Conservation (phyloP, 2,329 filamentous ascomycete genomes). For the Golovinomyces cichoracearum region DNA sequence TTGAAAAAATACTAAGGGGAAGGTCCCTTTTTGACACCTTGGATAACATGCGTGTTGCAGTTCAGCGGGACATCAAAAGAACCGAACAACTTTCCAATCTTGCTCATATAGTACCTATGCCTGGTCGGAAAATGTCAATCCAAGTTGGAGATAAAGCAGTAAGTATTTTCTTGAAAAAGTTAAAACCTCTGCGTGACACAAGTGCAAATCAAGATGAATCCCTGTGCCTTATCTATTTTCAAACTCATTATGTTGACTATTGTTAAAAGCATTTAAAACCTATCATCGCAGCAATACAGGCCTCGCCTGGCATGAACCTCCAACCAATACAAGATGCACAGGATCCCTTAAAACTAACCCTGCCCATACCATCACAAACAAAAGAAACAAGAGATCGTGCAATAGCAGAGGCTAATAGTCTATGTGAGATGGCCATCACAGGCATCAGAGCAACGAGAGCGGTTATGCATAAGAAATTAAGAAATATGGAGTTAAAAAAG, state of each 20-base stretch:
- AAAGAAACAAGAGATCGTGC: conserved; percentile 23
- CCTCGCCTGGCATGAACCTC: conserved; percentile 22
- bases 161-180: conserved; percentile 14
- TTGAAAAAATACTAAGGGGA: conserved; percentile 35
- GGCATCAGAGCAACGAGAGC: conserved; percentile 14
- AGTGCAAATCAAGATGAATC: too few relatives aligned
- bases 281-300: conserved; percentile 25
- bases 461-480: conserved; percentile 16
- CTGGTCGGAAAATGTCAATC: conserved; percentile 32
- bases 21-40: conserved; percentile 34
- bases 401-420: conserved; percentile 12
- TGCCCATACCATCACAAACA: conserved; percentile 30
- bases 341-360: conserved; percentile 24
- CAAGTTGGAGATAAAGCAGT: conserved; percentile 38
- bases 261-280: conserved; percentile 25
- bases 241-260: too few relatives aligned
- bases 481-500: conserved; percentile 15
- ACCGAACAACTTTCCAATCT: conserved; percentile 31
- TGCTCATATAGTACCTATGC: conserved; percentile 40
- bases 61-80: conserved; percentile 26
- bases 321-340: conserved; percentile 23
- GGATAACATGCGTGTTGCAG: conserved; percentile 32
- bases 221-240: too few relatives aligned
- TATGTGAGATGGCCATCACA: conserved; percentile 13
- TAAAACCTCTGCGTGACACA: too few relatives aligned